Base-by-base conservation (phyloP, 1,139 yeast genomes). In the Blastobotrys apis region DNA sequence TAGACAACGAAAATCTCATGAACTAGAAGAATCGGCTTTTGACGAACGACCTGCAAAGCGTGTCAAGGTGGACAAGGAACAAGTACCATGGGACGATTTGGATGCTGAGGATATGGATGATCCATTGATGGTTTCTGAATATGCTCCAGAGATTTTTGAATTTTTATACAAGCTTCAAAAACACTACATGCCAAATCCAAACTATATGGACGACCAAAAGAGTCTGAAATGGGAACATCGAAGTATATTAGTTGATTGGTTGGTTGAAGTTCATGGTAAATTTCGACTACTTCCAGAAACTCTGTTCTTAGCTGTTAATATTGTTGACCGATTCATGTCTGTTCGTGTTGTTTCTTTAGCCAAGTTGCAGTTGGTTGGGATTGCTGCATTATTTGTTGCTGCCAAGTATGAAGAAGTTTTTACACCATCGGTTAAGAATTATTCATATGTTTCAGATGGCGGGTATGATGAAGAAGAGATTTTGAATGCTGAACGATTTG, bases 391-490 rank as follows among this genome's bases (percentile, higher is more conserved):
- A 53, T 87, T 90, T 65, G 84, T 90, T 54, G 96, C 97, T 29
- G 92, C 97, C 20, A 92, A 92, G 67, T 88, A 86, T 63, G 97
- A 90, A 68, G 97, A 90, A 67, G 95, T 90, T 39, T 85, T 85
- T 61, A 79, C 92, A 8, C 97, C 97, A 13, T 81, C 94, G 33
- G 86, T 88, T 45, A 78, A 81, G 55, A 85, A 87, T 67, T 88
- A 87, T 66, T 90, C 95, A 10, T 84, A 84, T 62, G 87, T 86
- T 56, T 84, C 95, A 37, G 95, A 86, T 60, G 84, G 84, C 38
- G 84, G 88, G 19, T 85, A 84, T 54, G 75, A 86, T 9, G 94
- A 82, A 60, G 90, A 84, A 47, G 95, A 86, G 60, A 85, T 90
- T 44, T 73, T 88, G 56, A 84, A 81, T 59, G 95, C 95, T 32